Percentiles rank a stretch among this genome's conserved stretches.
Evolutionary conservation across 441 rosid genomes (phyloP).

Genomic region (Rhodomyrtus psidioides): DNA sequence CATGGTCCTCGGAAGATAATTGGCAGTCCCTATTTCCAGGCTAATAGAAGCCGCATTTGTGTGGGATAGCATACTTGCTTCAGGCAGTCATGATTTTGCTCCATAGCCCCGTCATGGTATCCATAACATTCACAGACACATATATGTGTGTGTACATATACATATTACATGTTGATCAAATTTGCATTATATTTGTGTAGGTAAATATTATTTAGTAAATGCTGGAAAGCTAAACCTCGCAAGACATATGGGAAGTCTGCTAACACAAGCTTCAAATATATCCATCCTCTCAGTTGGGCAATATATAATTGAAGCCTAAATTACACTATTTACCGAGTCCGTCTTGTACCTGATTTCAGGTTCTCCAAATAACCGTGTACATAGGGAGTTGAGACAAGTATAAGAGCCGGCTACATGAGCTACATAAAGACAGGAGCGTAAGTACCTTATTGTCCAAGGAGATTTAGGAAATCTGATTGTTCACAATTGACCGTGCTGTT

Average conservation of each 20-base stretch:
- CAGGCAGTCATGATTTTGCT: too few relatives aligned
- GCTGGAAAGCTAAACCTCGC: background rate
- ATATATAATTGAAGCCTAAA: background rate
- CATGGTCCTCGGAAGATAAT: too few relatives aligned
- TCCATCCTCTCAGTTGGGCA: background rate
- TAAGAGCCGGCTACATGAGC: background rate
- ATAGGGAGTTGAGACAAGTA: background rate
- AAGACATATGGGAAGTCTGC: background rate
- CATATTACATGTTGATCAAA: background rate
- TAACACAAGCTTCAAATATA: background rate
- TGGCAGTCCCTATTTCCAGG: too few relatives aligned
- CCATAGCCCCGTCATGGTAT: too few relatives aligned
- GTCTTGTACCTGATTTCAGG: background rate
- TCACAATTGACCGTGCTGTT: background rate
- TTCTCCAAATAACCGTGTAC: background rate
- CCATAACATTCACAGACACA: too few relatives aligned
- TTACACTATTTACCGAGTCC: background rate
- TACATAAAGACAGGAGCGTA: background rate
- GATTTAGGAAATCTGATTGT: background rate
- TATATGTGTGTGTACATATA: background rate
- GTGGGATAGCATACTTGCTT: too few relatives aligned
- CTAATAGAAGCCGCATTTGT: too few relatives aligned
- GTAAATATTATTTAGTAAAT: background rate
- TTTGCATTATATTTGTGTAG: background rate
- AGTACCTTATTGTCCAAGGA: background rate